Conservation (phyloP, 495 filamentous ascomycete species). For the Sordaria brevicollis region DNA sequence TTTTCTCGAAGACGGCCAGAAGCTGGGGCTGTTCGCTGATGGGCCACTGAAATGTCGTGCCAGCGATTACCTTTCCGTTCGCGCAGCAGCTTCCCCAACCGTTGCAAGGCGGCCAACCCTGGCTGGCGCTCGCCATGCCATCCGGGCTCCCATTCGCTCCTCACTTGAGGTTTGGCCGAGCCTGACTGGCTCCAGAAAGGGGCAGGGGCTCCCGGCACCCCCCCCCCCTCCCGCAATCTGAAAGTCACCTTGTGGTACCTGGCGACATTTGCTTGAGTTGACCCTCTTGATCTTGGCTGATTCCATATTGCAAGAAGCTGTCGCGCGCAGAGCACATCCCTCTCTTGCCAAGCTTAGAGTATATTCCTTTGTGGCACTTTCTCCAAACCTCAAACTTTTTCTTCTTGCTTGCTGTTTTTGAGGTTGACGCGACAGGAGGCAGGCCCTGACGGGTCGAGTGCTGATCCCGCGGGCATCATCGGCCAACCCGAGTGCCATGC, state of each 20-base stretch:
- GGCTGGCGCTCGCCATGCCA: constrained; percentile 5
- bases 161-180: neutral
- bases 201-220: too few relatives aligned
- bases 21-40: constrained; percentile 12
- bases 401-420: neutral
- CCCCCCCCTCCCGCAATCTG: neutral
- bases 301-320: neutral
- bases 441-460: neutral
- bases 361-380: neutral
- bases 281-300: neutral
- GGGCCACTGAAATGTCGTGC: constrained; percentile 8
- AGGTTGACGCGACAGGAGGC: neutral
- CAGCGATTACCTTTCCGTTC: constrained; percentile 17
- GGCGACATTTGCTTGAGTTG: neutral
- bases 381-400: neutral
- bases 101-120: neutral
- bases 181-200: neutral
- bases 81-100: constrained; percentile 10
- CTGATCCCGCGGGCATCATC: neutral
- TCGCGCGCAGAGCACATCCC: neutral
- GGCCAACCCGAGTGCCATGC: neutral
- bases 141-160: neutral
- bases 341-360: neutral
- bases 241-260: neutral
- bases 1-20: constrained; percentile 28